phyloP scores from a whole-genome alignment of 2,329 filamentous ascomycete species.

The Penicillium sp. region DNA sequence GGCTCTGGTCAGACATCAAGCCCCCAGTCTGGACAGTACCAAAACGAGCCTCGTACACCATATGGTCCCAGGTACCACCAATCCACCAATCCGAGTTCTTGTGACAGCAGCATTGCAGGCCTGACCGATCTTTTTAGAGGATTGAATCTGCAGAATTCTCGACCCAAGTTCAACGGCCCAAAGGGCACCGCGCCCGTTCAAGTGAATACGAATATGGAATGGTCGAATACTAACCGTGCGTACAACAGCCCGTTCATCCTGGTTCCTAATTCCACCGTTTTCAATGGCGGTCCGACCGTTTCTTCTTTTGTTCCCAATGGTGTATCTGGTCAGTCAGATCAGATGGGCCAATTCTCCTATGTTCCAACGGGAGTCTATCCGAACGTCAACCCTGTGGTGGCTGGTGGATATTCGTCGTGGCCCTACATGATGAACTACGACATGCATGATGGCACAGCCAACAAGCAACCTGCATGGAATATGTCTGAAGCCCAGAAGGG shows the following conservation, averaged over 20 bases:
- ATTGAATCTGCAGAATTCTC: slow-evolving; percentile 31
- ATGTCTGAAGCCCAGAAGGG: slow-evolving; percentile 42
- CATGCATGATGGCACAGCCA: slow-evolving; percentile 35
- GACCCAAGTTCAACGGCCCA: slow-evolving; percentile 27
- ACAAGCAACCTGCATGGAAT: slow-evolving; percentile 42
- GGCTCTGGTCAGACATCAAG: slow-evolving; percentile 25
- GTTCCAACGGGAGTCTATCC: slow-evolving; percentile 38
- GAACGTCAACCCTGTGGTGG: slow-evolving; percentile 35
- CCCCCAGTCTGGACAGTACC: slow-evolving; percentile 23
- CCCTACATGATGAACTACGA: slow-evolving; percentile 38
- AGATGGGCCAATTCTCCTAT: slow-evolving; percentile 37
- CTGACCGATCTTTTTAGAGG: slow-evolving; percentile 27
- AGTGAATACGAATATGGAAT: slow-evolving; percentile 28
- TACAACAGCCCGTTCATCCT: slow-evolving; percentile 32
- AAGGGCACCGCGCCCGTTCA: slow-evolving; percentile 28
- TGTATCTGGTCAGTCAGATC: slow-evolving; percentile 31
- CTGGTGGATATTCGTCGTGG: slow-evolving; percentile 34
- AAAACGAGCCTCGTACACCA: slow-evolving; percentile 27
- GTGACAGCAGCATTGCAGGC: slow-evolving; percentile 19
- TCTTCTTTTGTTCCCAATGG: slow-evolving; percentile 30
- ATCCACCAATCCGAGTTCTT: slow-evolving; percentile 10
- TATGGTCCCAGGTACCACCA: slow-evolving; percentile 25
- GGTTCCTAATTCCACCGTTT: slow-evolving; percentile 35
- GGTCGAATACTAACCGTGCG: slow-evolving; percentile 28
- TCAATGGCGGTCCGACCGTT: slow-evolving; percentile 30